A percentile compares a stretch with the other conserved stretches of the same genome.
These are phyloP conservation scores for Astrothelium macrocarpum DNA, from an alignment of 495 filamentous ascomycete species.

Conservation along the genomic window DNA sequence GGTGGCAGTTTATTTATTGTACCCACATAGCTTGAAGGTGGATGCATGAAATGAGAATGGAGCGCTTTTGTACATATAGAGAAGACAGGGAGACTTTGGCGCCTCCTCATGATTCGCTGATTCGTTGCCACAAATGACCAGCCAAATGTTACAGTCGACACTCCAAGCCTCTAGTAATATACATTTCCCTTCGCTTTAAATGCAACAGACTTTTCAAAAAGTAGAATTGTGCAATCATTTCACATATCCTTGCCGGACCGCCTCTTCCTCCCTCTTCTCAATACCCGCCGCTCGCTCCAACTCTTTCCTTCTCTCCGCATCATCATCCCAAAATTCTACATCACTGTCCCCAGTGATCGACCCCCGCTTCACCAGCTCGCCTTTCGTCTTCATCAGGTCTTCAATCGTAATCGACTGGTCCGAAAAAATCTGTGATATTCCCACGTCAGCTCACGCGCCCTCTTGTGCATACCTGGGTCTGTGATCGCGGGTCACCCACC, in stretches of 20 bases:
- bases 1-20: too few species aligned
- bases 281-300: neutral
- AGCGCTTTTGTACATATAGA: neutral
- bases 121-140: too few species aligned
- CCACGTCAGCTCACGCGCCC: too few species aligned
- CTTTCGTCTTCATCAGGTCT: conserved; percentile 57
- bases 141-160: neutral
- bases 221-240: neutral
- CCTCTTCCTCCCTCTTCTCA: neutral
- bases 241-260: neutral
- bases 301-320: conserved; percentile 7
- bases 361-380: conserved; percentile 55
- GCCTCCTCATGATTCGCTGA: neutral
- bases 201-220: neutral
- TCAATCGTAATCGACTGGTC: conserved; percentile 58
- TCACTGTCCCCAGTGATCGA: conserved; percentile 35
- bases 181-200: neutral
- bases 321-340: conserved; percentile 43
- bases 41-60: neutral
- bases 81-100: neutral
- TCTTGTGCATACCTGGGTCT: too few species aligned
- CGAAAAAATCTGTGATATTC: conserved; percentile 49
- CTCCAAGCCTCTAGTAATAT: neutral
- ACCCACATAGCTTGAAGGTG: too few species aligned
- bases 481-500: conserved; percentile 27